These are phyloP conservation scores for Neoboletus brunneissimus DNA, from an alignment of 768 basidiomycete genomes.

Conservation along the genomic window DNA sequence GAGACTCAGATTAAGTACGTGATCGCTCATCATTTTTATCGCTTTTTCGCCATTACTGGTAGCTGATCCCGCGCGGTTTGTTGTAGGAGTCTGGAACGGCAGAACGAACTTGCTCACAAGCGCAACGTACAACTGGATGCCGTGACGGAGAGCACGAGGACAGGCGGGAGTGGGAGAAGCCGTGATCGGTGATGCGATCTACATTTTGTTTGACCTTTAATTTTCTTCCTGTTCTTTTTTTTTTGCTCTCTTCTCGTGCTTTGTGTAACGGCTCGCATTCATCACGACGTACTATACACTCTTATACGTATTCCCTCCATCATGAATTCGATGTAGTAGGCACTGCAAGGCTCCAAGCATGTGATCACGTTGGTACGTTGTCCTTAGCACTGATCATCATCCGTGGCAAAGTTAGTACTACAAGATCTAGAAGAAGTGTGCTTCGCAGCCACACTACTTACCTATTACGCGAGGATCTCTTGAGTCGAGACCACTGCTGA, in stretches of 20 bases:
- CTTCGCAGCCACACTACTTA: too few relatives aligned
- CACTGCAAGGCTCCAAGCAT: background rate
- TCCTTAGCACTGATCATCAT: too few relatives aligned
- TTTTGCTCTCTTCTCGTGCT: slow-evolving; percentile 11
- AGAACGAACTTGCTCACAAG: slow-evolving; percentile 76
- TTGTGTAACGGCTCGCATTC: slow-evolving; percentile 2
- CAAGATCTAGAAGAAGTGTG: too few relatives aligned
- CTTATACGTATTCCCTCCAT: slow-evolving; percentile 4
- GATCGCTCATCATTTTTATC: slow-evolving; percentile 6
- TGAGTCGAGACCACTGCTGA: too few relatives aligned
- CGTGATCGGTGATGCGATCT: slow-evolving; percentile 21
- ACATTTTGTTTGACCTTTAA: background rate
- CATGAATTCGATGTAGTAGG: background rate
- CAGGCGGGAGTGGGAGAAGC: slow-evolving; percentile 8
- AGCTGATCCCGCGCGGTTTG: background rate
- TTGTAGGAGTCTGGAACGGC: slow-evolving; percentile 67
- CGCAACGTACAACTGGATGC: slow-evolving; percentile 44
- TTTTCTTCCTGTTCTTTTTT: background rate
- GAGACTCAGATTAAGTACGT: slow-evolving; percentile 77
- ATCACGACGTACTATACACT: slow-evolving; percentile 18
- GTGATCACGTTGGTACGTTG: too few relatives aligned
- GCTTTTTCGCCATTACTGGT: background rate
- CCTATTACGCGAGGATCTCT: too few relatives aligned
- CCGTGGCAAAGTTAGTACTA: too few relatives aligned
- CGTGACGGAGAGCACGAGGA: slow-evolving; percentile 31